A percentile compares a stretch with the other conserved stretches of the same genome.
phyloP scores from a whole-genome alignment of 2,329 filamentous ascomycete genomes.

The Aspergillus proliferans region DNA sequence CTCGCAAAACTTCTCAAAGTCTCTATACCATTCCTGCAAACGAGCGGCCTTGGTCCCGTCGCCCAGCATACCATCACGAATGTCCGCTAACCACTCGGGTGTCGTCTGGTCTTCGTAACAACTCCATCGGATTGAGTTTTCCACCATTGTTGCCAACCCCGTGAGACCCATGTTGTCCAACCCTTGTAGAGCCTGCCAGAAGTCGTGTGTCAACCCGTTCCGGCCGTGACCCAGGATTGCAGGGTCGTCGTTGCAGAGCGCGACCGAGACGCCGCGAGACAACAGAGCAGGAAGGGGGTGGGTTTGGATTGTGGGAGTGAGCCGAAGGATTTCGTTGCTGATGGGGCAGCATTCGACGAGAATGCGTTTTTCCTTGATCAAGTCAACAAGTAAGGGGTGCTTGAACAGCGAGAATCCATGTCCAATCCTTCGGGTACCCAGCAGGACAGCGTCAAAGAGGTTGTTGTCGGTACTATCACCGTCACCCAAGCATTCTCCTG shows the following conservation, averaged over 20 bases:
- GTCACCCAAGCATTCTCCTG: conserved; percentile 78
- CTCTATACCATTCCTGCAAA: conserved; percentile 69
- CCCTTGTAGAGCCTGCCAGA: conserved; percentile 87
- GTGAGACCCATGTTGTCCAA: conserved; percentile 88
- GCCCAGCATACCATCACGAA: conserved; percentile 69
- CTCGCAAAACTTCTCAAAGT: conserved; percentile 85
- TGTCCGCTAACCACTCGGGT: conserved; percentile 64
- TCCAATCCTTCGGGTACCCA: conserved; percentile 83
- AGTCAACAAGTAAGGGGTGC: conserved; percentile 80
- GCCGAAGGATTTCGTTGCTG: conserved; percentile 77
- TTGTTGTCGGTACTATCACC: conserved; percentile 74
- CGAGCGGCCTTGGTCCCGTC: conserved; percentile 63
- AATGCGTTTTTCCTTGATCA: conserved; percentile 83
- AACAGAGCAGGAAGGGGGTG: conserved; percentile 80
- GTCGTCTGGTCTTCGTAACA: conserved; percentile 73
- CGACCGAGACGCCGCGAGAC: conserved; percentile 74
- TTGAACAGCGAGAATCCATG: conserved; percentile 86
- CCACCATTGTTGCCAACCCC: conserved; percentile 76
- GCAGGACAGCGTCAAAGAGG: conserved; percentile 79
- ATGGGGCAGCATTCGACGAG: conserved; percentile 87
- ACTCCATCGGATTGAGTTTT: conserved; percentile 89
- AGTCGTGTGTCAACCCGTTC: conserved; percentile 82
- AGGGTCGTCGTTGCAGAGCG: conserved; percentile 85
- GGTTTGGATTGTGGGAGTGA: conserved; percentile 67
- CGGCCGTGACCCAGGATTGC: conserved; percentile 78